Percentiles rank a stretch among this genome's conserved stretches.
phyloP scores from a whole-genome alignment of 2,329 filamentous ascomycete genomes.

The Verticillium nubilum region DNA sequence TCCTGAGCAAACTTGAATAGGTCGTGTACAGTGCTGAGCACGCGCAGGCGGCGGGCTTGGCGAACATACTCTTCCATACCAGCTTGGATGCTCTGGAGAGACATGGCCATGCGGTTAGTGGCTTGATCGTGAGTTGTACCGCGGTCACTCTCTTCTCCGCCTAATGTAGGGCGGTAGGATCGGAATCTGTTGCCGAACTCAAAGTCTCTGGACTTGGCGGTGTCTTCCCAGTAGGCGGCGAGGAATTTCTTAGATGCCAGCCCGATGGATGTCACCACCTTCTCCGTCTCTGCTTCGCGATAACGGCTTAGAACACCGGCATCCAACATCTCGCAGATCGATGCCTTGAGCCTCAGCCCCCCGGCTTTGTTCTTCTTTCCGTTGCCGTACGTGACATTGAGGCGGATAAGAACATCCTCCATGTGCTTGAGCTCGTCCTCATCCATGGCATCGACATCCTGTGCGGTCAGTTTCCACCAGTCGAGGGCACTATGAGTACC shows the following conservation, averaged over 20 bases:
- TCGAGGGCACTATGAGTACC: background rate
- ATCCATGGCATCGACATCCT: background rate
- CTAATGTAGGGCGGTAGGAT: conserved; percentile 7
- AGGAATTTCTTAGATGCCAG: background rate
- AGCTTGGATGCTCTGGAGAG: conserved; percentile 11
- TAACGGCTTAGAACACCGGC: background rate
- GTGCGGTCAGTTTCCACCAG: background rate
- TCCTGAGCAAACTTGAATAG: background rate
- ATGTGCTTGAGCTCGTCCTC: background rate
- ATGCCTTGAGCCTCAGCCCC: background rate
- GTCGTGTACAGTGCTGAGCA: background rate
- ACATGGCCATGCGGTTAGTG: conserved; percentile 13
- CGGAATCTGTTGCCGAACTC: conserved; percentile 14
- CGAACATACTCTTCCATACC: background rate
- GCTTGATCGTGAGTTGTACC: conserved; percentile 13
- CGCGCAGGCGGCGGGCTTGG: background rate
- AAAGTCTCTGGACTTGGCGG: conserved; percentile 6
- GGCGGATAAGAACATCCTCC: background rate
- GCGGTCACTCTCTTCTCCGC: conserved; percentile 6
- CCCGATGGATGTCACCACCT: background rate
- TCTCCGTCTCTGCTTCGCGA: background rate
- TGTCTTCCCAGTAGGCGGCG: background rate
- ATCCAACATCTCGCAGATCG: background rate
- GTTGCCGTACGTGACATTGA: background rate
- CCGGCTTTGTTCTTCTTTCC: background rate